phyloP scores from a whole-genome alignment of 306 rosid genomes.

The Begonia loranthoides region DNA sequence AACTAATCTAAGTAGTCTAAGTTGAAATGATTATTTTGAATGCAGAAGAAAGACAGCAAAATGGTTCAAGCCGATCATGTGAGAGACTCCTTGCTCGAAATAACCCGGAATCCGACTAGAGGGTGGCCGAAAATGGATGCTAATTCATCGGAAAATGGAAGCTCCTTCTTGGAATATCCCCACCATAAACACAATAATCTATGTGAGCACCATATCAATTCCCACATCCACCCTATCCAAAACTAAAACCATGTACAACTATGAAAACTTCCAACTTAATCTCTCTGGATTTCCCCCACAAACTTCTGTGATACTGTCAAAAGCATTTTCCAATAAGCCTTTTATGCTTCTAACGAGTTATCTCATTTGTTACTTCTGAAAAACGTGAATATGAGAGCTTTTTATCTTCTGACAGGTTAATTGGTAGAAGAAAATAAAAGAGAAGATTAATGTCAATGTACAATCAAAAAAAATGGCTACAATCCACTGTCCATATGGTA shows the following conservation, averaged over 20 bases:
- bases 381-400: too few species aligned
- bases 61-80: conserved; percentile 64
- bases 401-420: too few species aligned
- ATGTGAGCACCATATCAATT: conserved; percentile 28
- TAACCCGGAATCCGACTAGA: conserved; percentile 44
- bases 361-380: too few species aligned
- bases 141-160: conserved; percentile 24
- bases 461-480: too few species aligned
- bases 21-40: neutral
- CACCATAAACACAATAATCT: conserved; percentile 16
- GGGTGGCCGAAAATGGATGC: conserved; percentile 30
- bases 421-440: too few species aligned
- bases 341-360: too few species aligned
- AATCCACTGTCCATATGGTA: too few species aligned
- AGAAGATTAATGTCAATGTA: too few species aligned
- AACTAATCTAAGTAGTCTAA: neutral
- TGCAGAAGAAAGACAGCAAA: conserved; percentile 62
- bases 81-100: conserved; percentile 60
- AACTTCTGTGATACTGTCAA: neutral
- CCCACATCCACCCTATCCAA: conserved; percentile 33
- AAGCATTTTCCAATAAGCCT: too few species aligned
- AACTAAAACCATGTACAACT: conserved; percentile 4
- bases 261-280: neutral
- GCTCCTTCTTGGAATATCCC: conserved; percentile 15
- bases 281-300: neutral